phyloP scores from a whole-genome alignment of 2,329 filamentous ascomycete species.

The Trichoderma atroviride region DNA sequence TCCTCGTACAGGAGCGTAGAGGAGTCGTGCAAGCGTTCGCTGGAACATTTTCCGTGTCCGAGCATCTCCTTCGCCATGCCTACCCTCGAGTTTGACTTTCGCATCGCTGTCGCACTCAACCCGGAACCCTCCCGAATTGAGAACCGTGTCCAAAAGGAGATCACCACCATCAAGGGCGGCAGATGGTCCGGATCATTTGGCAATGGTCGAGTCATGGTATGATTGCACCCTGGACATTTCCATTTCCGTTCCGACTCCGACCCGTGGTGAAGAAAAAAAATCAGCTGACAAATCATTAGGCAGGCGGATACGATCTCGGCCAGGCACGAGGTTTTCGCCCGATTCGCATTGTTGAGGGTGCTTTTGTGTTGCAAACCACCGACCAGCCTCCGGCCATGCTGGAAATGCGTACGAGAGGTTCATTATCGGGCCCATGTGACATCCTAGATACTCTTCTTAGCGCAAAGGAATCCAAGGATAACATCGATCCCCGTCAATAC shows the following conservation, averaged over 20 bases:
- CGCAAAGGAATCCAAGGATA: conserved; percentile 40
- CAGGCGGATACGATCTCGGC: conserved; percentile 48
- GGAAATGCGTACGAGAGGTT: conserved; percentile 52
- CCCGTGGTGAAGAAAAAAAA: neutral
- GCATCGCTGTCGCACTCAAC: conserved; percentile 51
- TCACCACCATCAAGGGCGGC: conserved; percentile 52
- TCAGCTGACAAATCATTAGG: conserved; percentile 37
- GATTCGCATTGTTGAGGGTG: conserved; percentile 51
- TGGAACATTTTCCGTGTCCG: conserved; percentile 48
- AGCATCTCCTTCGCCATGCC: conserved; percentile 49
- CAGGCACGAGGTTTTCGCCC: conserved; percentile 46
- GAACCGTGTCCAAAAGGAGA: conserved; percentile 49
- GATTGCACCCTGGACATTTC: neutral
- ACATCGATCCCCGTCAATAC: conserved; percentile 49
- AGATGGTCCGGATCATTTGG: conserved; percentile 54
- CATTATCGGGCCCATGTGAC: conserved; percentile 51
- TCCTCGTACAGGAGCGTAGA: conserved; percentile 39
- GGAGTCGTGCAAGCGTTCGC: conserved; percentile 43
- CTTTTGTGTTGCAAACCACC: conserved; percentile 52
- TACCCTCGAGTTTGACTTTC: conserved; percentile 53
- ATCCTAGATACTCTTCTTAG: conserved; percentile 46
- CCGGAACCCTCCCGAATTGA: conserved; percentile 49
- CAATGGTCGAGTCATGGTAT: conserved; percentile 50
- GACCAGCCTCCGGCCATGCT: conserved; percentile 52
- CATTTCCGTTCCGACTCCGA: neutral